Evolutionary conservation across 2,329 filamentous ascomycete species (phyloP).

Genomic region (Aspergillus sp.): DNA sequence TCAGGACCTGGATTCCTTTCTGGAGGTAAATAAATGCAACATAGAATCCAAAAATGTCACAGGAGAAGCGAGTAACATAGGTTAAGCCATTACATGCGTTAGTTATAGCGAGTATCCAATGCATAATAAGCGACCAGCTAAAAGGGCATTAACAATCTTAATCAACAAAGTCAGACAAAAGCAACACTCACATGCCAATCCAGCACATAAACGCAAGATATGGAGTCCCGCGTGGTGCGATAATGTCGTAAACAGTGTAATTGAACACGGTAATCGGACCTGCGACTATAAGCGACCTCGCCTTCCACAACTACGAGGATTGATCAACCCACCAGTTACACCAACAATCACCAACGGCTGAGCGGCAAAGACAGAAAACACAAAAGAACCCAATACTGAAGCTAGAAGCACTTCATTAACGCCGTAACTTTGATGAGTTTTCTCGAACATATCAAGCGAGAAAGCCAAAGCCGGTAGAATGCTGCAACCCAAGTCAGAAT

Average conservation of each 20-base stretch:
- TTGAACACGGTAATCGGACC: slow-evolving; percentile 93
- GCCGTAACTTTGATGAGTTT: slow-evolving; percentile 79
- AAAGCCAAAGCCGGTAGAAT: slow-evolving; percentile 86
- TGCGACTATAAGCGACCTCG: slow-evolving; percentile 21
- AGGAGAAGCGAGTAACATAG: slow-evolving; percentile 88
- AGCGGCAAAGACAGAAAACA: slow-evolving; percentile 76
- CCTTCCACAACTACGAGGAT: not conserved
- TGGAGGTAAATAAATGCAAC: slow-evolving; percentile 90
- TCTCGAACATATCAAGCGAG: slow-evolving; percentile 89
- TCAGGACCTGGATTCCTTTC: slow-evolving; percentile 84
- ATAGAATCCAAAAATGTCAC: slow-evolving; percentile 93
- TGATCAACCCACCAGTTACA: slow-evolving; percentile 63
- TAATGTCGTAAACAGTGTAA: slow-evolving; percentile 90
- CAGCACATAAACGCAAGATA: slow-evolving; percentile 91
- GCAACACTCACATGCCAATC: slow-evolving; percentile 67
- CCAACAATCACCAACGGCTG: slow-evolving; percentile 90
- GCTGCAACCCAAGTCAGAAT: slow-evolving; percentile 47
- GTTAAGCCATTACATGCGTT: slow-evolving; percentile 87
- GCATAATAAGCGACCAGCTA: slow-evolving; percentile 82
- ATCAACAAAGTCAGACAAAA: not conserved
- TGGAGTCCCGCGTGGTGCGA: slow-evolving; percentile 71
- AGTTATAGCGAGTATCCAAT: slow-evolving; percentile 78
- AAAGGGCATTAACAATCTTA: not conserved
- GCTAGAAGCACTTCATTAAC: slow-evolving; percentile 89
- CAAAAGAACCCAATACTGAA: slow-evolving; percentile 77